Conservation (phyloP, 1,284 basidiomycete genomes). For the Megacollybia platyphylla region DNA sequence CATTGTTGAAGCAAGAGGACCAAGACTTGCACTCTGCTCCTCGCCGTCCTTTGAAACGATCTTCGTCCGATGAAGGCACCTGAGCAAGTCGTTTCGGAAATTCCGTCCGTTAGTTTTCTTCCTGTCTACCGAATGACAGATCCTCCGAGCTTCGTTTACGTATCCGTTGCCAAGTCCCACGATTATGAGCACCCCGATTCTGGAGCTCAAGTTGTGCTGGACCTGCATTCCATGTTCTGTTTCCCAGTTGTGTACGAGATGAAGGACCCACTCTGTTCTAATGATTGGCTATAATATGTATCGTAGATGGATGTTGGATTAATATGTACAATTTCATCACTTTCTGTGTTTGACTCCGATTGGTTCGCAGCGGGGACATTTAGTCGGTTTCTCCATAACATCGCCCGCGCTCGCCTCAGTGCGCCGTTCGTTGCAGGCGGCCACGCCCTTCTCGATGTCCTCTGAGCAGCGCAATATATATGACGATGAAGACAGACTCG, state of each 20-base stretch:
- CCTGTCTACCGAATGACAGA: slow-evolving; percentile 22
- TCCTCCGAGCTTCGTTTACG: slow-evolving; percentile 21
- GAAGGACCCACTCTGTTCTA: neutral
- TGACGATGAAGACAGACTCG: slow-evolving; percentile 25
- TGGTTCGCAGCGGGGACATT: slow-evolving; percentile 31
- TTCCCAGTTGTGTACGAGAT: slow-evolving; percentile 6
- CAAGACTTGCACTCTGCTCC: neutral
- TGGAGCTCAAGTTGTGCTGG: slow-evolving; percentile 3
- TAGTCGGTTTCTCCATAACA: slow-evolving; percentile 19
- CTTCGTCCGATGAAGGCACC: too few species aligned
- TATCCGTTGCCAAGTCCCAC: slow-evolving; percentile 26
- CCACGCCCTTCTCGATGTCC: slow-evolving; percentile 18
- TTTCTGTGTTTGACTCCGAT: slow-evolving; percentile 23
- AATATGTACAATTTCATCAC: too few species aligned
- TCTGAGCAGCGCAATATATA: slow-evolving; percentile 27
- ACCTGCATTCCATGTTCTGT: slow-evolving; percentile 8
- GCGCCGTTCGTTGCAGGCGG: slow-evolving; percentile 27
- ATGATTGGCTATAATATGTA: neutral
- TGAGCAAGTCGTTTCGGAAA: neutral
- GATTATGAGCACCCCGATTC: neutral
- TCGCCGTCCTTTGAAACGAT: neutral
- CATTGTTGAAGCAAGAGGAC: neutral
- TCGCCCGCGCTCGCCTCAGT: slow-evolving; percentile 24
- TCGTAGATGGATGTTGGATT: too few species aligned
- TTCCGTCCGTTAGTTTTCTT: slow-evolving; percentile 9